Base-by-base conservation (phyloP, 495 filamentous ascomycete genomes). In the Aspergillus steynii region DNA sequence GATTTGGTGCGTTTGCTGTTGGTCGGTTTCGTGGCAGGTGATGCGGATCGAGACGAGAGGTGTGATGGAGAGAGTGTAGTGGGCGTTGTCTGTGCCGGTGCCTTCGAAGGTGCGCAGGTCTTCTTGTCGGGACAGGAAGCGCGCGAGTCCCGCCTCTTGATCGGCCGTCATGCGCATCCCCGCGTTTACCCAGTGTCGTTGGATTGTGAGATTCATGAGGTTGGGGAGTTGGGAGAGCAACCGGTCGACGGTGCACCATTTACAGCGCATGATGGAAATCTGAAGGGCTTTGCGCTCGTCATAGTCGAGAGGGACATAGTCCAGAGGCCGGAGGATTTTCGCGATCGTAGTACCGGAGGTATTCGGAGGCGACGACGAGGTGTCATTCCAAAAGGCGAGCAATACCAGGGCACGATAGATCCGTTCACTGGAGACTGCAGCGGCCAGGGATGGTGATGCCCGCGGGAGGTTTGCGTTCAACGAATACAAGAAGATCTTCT, bases 401-500 rank as follows among this genome's bases (percentile, higher is more conserved):
- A 78, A 64, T 10, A 76, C 76, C 31, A 81, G 61, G 7, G 71
- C 64, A 5, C 73, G 67, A 52, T 78, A 81, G 1, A 79, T 71
- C 3, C 73, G 66, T 50, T 81, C 77, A 29, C 73, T 72, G 0
- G 79, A 78, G 27, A 84, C 60, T 1, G 74, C 75, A 1, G 64
- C 64, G 3, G 72, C 69, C 1, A 84, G 61, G 0, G 62, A 58
- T 0, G 71, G 71, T 4, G 81, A 83, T 4, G 77, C 69, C 20
- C 74, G 71, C 7, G 82, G 77, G 5, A 87, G 65, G 32, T 77
- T 77, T 26, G 79, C 47, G 58, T 86, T 83, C 61, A 81, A 53
- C 26, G 78, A 73, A 51, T 80, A 68, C 15, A 84, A 69, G 52
- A 84, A 86, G 37, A 86, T 82, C 53, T 73, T 67, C 65, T 85